A percentile compares a stretch with the other conserved stretches of the same genome.
These are phyloP conservation scores for Globisporangium yorkense DNA, from an alignment of 352 stramenopile species.

Conservation along the genomic window DNA sequence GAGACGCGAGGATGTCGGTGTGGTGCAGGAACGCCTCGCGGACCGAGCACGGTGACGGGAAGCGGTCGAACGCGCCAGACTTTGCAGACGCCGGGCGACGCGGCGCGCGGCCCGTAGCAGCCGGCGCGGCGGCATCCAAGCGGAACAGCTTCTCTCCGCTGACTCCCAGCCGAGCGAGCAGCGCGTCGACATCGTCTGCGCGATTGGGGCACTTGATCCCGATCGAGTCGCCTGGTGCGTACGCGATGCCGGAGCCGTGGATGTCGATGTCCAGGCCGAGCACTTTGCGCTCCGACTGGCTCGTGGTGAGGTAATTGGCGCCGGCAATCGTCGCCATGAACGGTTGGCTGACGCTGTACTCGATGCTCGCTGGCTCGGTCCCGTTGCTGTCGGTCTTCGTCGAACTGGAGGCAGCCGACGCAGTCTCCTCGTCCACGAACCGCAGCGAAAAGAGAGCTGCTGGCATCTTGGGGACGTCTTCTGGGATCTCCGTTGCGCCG, in stretches of 20 bases:
- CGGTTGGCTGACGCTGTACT: conserved; percentile 42
- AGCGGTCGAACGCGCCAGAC: conserved; percentile 29
- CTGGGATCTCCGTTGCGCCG: conserved; percentile 25
- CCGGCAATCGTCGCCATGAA: conserved; percentile 36
- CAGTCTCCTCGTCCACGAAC: conserved; percentile 23
- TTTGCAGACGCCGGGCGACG: conserved; percentile 13
- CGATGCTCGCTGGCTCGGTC: conserved; percentile 4
- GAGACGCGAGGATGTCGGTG: conserved; percentile 76
- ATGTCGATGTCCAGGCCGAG: conserved; percentile 47
- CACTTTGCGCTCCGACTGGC: conserved; percentile 47
- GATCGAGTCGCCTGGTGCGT: conserved; percentile 80
- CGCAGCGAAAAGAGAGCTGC: conserved; percentile 38
- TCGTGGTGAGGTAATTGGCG: conserved; percentile 47
- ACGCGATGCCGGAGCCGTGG: conserved; percentile 43
- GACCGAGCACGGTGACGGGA: conserved; percentile 54
- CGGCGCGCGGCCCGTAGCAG: conserved; percentile 14
- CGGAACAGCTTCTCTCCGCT: conserved; percentile 26
- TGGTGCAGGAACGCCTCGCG: conserved; percentile 67
- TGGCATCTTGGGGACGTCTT: conserved; percentile 54
- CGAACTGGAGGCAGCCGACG: not conserved
- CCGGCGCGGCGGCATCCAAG: conserved; percentile 23
- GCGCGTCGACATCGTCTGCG: conserved; percentile 46
- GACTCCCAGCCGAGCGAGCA: conserved; percentile 51
- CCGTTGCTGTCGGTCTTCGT: not conserved
- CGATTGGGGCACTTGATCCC: conserved; percentile 83